Evolutionary conservation across 495 filamentous ascomycete genomes (phyloP), one percentile per base, ranked within the genome.

Genomic region (Aspergillus heteromorphus): DNA sequence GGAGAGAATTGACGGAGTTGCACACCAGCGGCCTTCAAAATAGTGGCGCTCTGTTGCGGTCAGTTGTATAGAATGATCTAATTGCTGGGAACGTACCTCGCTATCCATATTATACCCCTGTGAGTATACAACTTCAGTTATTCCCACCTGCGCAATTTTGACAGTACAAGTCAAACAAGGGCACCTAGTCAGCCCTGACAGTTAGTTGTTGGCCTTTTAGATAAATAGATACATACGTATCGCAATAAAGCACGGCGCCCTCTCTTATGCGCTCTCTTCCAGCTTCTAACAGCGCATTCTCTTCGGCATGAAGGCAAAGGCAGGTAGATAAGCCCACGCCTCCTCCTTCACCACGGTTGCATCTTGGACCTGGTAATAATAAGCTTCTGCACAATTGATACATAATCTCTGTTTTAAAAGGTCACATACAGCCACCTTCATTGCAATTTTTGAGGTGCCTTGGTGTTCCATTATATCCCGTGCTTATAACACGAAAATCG

Each of bases 151-250:
- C 7, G 87, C 84, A 63, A 98, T 97, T 69, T 98, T 98, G 72
- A 97, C 92, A 58, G 88, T 92, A 67, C 93, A 98, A n/a, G 93
- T 98, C 75, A 97, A 77, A 61, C 93, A 98, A 11, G 93, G 93
- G 62, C 93, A 97, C 16, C 82, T 85, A 21, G n/a, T 21, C 0
- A 20, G 20, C 48, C 14, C 25, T 19, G 18, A 49, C n/a, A 36
- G 14, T 38, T 45, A 52, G 20, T 36, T n/a, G 10, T 17, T 27
- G 59, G 10, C 1, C 19, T 53, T 13, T 48, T 29, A 45, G 5
- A 25, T 55, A 40, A 30, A 30, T 20, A 45, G 1, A 38, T 13
- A 60, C 76, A 65, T 65, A 84, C 67, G 93, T 98, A 66, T 97
- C 89, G 64, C 93, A 97, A 66, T 98, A 98, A 25, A 98, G 74